phyloP scores from a whole-genome alignment of 2,329 filamentous ascomycete species.

The Penicillium frequentans region DNA sequence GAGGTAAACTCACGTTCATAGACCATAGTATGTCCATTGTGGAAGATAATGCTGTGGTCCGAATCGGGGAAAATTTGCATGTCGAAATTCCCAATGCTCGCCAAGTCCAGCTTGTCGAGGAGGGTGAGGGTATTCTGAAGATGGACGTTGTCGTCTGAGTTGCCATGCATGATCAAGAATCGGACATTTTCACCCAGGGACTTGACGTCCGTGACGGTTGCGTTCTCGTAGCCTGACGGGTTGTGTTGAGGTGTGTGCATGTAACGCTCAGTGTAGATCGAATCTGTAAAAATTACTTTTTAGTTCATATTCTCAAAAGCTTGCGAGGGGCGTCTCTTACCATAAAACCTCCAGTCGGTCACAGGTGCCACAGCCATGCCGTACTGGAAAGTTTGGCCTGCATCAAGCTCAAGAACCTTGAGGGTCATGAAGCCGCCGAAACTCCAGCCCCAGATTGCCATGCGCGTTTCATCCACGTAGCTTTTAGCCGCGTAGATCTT shows the following conservation, averaged over 20 bases:
- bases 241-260: slow-evolving; percentile 95
- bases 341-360: slow-evolving; percentile 96
- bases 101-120: slow-evolving; percentile 81
- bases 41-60: slow-evolving; percentile 92
- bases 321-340: slow-evolving; percentile 32
- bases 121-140: slow-evolving; percentile 89
- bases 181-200: slow-evolving; percentile 75
- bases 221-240: slow-evolving; percentile 69
- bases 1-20: slow-evolving; percentile 78
- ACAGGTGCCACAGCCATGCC: slow-evolving; percentile 98
- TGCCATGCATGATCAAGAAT: slow-evolving; percentile 93
- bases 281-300: slow-evolving; percentile 23
- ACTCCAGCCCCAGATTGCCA: slow-evolving; percentile 98
- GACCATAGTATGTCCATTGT: slow-evolving; percentile 86
- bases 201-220: slow-evolving; percentile 71
- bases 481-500: slow-evolving; percentile 76
- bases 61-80: slow-evolving; percentile 96
- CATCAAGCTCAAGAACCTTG: slow-evolving; percentile 91
- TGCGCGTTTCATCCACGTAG: slow-evolving; percentile 78
- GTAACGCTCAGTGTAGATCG: slow-evolving; percentile 62
- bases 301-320: neutral
- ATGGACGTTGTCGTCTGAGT: slow-evolving; percentile 97
- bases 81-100: slow-evolving; percentile 86
- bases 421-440: slow-evolving; percentile 94
- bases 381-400: slow-evolving; percentile 86